Evolutionary conservation across 164 flowering plant genomes (phyloP), one percentile per base, ranked within the genome.

Genomic region (Liriodendron chinense): DNA sequence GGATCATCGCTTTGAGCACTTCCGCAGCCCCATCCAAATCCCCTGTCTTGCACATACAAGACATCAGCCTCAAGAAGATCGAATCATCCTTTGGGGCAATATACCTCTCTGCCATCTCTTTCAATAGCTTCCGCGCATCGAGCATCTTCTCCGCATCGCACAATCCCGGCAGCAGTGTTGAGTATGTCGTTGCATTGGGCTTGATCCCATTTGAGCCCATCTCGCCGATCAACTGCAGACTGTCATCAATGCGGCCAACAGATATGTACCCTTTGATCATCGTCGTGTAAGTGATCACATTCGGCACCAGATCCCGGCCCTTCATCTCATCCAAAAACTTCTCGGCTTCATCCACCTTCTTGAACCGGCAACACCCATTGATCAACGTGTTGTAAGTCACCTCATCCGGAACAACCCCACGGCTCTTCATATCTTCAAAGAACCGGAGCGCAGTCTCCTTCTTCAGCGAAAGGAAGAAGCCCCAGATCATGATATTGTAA

Each of bases 231-330:
- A 94, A 71, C 74, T 82, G 86, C 85, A 91, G 69, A 3, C 81
- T 96, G 78, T 91, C 94, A 81, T 96, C 99, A 65, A 91, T 87
- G 56, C 77, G 73, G 14, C 87, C 93, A 14, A 75, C 86, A 0
- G 89, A 81, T 20, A 89, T 86, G 84, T 92, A 94, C 68, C 98
- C 98, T 82, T 94, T 94, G 25, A 96, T 90, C 97, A 96, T 82
- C 0, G 92, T 88, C 0, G 96, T 96, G 65, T 91, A 96, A 73
- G 91, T 96, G 28, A 94, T 86, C 68, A 88, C 97, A 53, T 81
- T 85, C 21, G 96, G 98, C 16, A 20, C 84, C 47, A 92, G 78
- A 70, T 87, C 83, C 78, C 69, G 87, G 23, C 77, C 94, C 76
- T 90, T 93, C 96, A 93, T 86, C 85, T 93, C 98, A 56, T 77